Base-by-base conservation (phyloP, 164 flowering plant genomes). In the Cinnamomum micranthum region DNA sequence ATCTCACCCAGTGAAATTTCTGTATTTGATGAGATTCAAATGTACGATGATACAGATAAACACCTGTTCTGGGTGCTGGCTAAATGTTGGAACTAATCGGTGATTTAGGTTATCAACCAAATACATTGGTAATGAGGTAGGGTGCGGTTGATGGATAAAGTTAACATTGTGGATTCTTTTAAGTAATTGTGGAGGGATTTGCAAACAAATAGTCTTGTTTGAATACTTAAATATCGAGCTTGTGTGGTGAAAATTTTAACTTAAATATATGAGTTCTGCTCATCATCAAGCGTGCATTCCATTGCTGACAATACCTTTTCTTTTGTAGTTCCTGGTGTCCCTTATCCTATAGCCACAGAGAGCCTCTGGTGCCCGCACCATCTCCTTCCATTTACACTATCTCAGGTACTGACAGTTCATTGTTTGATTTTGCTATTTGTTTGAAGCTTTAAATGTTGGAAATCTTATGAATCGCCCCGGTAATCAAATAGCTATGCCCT, bases 241-340 rank as follows among this genome's bases (percentile, higher is more conserved):
- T 11, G 22, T 22, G 66, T 64, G 24, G 22, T 64, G 12, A 31
- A 31, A 33, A 0, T 67, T 67, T 11, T 0, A 25, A 35, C 59
- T 41, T 41, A 3, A 1, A 35, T 51, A 50, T 19, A 6, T n/a
- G 41, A 27, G 3, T 27, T 63, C 25, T 68, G 3, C 62, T 41
- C 50, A 35, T 25, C 27, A 15, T 59, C 71, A 69, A 66, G 50
- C 2, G 63, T 50, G 51, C 11, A 19, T 50, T 67, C 71, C 14
- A 68, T 68, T 60, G 25, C 23, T 66, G 72, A n/a, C 58, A 20
- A 52, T 66, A 9, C 28, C 51, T 35, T 62, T 70, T 47, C 4
- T 74, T 71, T 79, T 87, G 75, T 71, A 95, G 98, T 88, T 85
- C 98, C 98, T 70, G 98, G 98, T 31, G 92, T 83, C 65, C 90